Base-by-base conservation (phyloP, 2,329 filamentous ascomycete species). In the Sclerotinia nivalis region DNA sequence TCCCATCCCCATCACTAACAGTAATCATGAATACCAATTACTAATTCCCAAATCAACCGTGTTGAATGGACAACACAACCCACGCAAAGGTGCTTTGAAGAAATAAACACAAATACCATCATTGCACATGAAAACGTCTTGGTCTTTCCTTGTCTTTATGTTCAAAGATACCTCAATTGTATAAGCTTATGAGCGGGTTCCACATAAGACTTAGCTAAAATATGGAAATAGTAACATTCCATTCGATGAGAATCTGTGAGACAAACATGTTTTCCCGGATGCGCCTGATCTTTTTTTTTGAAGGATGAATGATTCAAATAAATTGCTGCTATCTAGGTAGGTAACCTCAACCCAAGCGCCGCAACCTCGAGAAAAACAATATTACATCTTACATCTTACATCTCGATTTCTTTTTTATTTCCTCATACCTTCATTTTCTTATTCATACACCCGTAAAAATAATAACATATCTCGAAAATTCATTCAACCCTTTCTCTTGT, bases 281-380 rank as follows among this genome's bases (percentile, higher is more conserved):
- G 47, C 61, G 47, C 61, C 61, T 64, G 61, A 64, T 64, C 61
- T 40, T 52, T 64, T 64, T 45, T 62, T 34, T 18, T 31, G 15
- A 12, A 18, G 60, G 31, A 40, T 37, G 54, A 20, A 56, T 59
- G 61, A 64, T 64, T 64, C 31, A 52, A 43, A 40, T 64, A 28
- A 40, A 40, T 50, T 50, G 28, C 50, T 62, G 20, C 45, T 9
- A n/a, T 47, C 18, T 20, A 56, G 34, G 12, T 20, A 25, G 43
- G 37, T 28, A 45, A 28, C 45, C 47, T 50, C 49, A 31, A 64
- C 45, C 47, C 22, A 52, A 64, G 34, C 61, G 61, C 61, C 47
- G 15, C 49, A 64, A 49, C 47, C 61, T 64, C 20, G 15, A 58
- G 31, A 58, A 64, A 43, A 64, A 52, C 40, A 64, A 40, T 22